Evolutionary conservation across 2,329 filamentous ascomycete genomes (phyloP), one percentile per base, ranked within the genome.

Genomic region (Colletotrichum gigasporum): DNA sequence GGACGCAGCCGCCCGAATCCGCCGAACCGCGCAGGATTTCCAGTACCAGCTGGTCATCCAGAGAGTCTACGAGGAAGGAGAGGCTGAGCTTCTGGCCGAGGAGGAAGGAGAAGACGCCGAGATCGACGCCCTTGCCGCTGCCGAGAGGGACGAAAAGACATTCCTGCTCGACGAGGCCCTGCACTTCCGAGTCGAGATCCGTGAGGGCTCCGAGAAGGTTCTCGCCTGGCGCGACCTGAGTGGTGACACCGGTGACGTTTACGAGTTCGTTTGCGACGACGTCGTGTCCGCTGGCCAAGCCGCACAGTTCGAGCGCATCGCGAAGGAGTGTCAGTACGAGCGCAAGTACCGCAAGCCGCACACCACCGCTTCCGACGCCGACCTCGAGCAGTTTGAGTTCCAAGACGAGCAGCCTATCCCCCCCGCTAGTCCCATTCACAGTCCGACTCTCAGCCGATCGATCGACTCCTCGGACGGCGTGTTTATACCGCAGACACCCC

Each of bases 31-130:
- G 18, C 94, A 97, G 76, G 94, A 98, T 56, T 97, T 92, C 73
- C 94, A 99, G 73, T 99, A 98, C 76, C 96, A 99, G 77, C 92
- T 99, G 11, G 95, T 98, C 39, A 88, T 98, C 41, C 96, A 99
- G 77, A 89, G 96, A 65, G 95, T 95, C 63, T 99, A 97, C 83
- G 96, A 99, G 75, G 96, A 99, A 79, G 96, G 96, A 59, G 96
- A 99, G 74, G 95, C 94, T 67, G 95, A 98, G 73, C 85, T 96
- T 20, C 81, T 97, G 41, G 94, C 91, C 44, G 95, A 97, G 71
- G 95, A 97, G 75, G 93, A 94, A 72, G 93, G 89, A 54, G 93
- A 95, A 67, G 92, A 97, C 80, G 90, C 86, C 48, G 91, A 88
- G 62, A 86, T 88, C 44, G 92, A 95, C 73, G 88, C 87, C n/a